Evolutionary conservation across 345 rosid genomes (phyloP), one percentile per base, ranked within the genome.

Genomic region (Murraya koenigii): DNA sequence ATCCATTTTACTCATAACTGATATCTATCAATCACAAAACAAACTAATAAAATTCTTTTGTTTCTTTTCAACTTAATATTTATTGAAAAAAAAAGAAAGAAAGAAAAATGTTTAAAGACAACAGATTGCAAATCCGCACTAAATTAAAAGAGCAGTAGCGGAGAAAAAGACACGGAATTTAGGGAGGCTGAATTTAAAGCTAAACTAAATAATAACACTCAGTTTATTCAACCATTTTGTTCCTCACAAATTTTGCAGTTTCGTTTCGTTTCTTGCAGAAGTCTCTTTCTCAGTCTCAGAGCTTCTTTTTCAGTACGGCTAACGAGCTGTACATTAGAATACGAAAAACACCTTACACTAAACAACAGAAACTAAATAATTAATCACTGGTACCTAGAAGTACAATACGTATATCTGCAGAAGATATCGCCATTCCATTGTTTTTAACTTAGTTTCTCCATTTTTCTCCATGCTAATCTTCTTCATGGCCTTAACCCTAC

Each of bases 401-500:
- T 19, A 19, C 74, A 75, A 62, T 47, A 63, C 32, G 35, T 49
- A 25, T 63, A 66, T 63, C 52, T 60, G 30, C 10, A 6, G 23
- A n/a, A 17, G 22, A 23, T 11, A 30, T 4, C 69, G 41, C 54
- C 58, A 11, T 6, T n/a, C 54, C 58, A 11, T 6, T n/a, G 41
- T 61, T 52, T 66, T 35, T 65, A 47, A 62, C 28, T 75, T 23
- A 44, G 13, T 11, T 44, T 44, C 49, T 44, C 3, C 49, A 44
- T 44, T n/a, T n/a, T n/a, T n/a, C n/a, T n/a, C n/a, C n/a, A n/a
- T 13, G 49, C 17, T 13, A 44, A 3, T 78, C 62, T 23, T 68
- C 76, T 32, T 90, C 75, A 86, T 65, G 80, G 85, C 52, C 83
- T 84, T 77, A 88, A 38, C 60, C 80, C 81, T 58, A 86, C 79